Evolutionary conservation across 2,329 filamentous ascomycete genomes (phyloP).

Genomic region (Calonectria hawksworthii): DNA sequence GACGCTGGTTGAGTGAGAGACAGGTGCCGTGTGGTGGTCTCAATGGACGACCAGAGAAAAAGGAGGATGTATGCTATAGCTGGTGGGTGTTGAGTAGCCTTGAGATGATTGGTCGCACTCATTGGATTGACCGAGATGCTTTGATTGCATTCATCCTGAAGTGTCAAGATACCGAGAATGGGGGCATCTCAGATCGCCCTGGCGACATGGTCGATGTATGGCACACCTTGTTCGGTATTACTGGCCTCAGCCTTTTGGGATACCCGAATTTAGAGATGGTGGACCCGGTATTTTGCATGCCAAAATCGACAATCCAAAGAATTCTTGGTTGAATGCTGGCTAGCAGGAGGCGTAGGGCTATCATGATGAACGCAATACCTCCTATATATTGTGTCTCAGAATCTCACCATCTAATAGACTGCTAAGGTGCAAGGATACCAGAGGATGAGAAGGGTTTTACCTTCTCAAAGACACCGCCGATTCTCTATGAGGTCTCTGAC

Average conservation of each 20-base stretch:
- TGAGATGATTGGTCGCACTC: conserved; percentile 86
- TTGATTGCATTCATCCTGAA: conserved; percentile 85
- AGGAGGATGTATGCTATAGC: conserved; percentile 97
- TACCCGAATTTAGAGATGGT: conserved; percentile 84
- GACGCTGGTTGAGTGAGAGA: conserved; percentile 92
- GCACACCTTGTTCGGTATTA: conserved; percentile 91
- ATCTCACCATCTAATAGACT: conserved; percentile 80
- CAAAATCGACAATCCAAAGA: conserved; percentile 74
- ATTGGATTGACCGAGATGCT: conserved; percentile 93
- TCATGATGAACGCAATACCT: background rate
- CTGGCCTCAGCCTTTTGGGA: conserved; percentile 86
- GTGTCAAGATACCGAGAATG: conserved; percentile 87
- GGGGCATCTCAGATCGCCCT: conserved; percentile 91
- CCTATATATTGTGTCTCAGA: background rate
- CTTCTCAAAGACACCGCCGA: conserved; percentile 45
- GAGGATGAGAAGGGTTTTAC: conserved; percentile 69
- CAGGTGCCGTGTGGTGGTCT: conserved; percentile 90
- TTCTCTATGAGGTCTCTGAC: conserved; percentile 42
- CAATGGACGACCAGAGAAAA: conserved; percentile 95
- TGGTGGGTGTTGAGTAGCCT: conserved; percentile 98
- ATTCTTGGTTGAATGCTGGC: conserved; percentile 59
- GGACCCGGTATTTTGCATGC: conserved; percentile 91
- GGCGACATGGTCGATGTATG: conserved; percentile 98
- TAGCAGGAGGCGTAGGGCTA: background rate
- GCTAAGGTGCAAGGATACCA: conserved; percentile 76